A percentile compares a stretch with the other conserved stretches of the same genome.
Conservation (phyloP, 2,329 filamentous ascomycete species). For the Periglandula ipomoeae region DNA sequence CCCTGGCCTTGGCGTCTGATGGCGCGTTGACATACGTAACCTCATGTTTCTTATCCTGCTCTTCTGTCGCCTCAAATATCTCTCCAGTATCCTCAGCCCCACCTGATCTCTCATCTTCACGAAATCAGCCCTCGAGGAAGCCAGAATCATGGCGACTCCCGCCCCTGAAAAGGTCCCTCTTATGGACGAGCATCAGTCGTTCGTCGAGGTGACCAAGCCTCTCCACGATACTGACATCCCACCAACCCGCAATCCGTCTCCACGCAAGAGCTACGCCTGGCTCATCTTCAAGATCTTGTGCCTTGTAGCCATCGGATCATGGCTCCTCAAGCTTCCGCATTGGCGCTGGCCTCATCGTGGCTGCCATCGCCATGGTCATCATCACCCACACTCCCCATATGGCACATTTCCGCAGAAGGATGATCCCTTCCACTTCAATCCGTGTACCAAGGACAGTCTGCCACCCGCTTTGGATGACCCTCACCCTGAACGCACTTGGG, state of each 20-base stretch:
- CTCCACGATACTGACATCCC: no score
- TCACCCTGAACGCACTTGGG: slow-evolving; percentile 28
- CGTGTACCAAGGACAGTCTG: slow-evolving; percentile 33
- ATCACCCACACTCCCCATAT: slow-evolving; percentile 8
- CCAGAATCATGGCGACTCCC: background rate
- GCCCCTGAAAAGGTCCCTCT: background rate
- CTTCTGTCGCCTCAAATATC: background rate
- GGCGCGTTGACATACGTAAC: background rate
- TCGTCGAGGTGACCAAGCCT: background rate
- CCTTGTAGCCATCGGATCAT: slow-evolving; percentile 1
- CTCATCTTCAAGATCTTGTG: slow-evolving; percentile 1
- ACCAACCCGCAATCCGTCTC: background rate
- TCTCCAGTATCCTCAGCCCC: no score
- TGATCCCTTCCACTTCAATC: slow-evolving; percentile 39
- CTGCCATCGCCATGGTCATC: slow-evolving; percentile 6
- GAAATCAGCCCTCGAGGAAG: background rate
- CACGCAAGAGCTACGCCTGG: background rate
- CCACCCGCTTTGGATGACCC: slow-evolving; percentile 32
- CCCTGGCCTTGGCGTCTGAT: background rate
- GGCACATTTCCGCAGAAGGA: slow-evolving; percentile 27
- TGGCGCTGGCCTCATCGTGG: slow-evolving; percentile 5
- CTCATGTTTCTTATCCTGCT: background rate
- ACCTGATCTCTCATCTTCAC: background rate
- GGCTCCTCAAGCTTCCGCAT: slow-evolving; percentile 1
- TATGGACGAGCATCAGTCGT: background rate